Percentiles rank a stretch among this genome's conserved stretches.
Evolutionary conservation across 2,329 filamentous ascomycete species (phyloP).

Genomic region (Sporothrix luriei): DNA sequence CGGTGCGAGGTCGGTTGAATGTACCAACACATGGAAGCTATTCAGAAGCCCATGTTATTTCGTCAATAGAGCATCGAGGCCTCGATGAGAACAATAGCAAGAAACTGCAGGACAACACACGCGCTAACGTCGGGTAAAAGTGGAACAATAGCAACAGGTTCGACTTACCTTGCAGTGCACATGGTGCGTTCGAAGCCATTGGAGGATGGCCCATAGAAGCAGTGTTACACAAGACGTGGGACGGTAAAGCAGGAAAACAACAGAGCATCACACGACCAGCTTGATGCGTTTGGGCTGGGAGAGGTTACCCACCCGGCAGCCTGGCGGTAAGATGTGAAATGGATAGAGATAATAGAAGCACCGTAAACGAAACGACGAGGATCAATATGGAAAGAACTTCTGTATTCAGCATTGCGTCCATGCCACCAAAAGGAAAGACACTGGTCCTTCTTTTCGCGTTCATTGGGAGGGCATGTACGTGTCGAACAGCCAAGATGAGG

Average conservation of each 20-base stretch:
- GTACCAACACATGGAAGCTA: constrained; percentile 16
- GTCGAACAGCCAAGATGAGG: neutral
- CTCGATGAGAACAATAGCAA: constrained; percentile 27
- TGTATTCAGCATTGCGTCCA: constrained; percentile 20
- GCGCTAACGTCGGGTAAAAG: constrained; percentile 22
- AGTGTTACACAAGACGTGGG: neutral
- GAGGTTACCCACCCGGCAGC: neutral
- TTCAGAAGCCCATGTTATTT: constrained; percentile 5
- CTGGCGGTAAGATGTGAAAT: neutral
- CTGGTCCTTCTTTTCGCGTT: neutral
- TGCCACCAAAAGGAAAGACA: constrained; percentile 14
- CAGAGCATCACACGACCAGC: neutral
- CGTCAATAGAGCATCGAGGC: constrained; percentile 26
- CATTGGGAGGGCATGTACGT: neutral
- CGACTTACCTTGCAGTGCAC: neutral
- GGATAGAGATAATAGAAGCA: neutral
- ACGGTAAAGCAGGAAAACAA: neutral
- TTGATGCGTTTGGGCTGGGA: neutral
- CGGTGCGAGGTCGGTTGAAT: neutral
- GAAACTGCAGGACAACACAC: neutral
- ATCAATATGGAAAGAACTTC: constrained; percentile 11
- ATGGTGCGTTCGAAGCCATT: neutral
- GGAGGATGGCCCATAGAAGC: neutral
- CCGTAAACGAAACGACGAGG: neutral
- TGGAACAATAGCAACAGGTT: constrained; percentile 30